Evolutionary conservation across 2,329 filamentous ascomycete genomes (phyloP), one percentile per base, ranked within the genome.

Genomic region (Xylariaceae sp.): DNA sequence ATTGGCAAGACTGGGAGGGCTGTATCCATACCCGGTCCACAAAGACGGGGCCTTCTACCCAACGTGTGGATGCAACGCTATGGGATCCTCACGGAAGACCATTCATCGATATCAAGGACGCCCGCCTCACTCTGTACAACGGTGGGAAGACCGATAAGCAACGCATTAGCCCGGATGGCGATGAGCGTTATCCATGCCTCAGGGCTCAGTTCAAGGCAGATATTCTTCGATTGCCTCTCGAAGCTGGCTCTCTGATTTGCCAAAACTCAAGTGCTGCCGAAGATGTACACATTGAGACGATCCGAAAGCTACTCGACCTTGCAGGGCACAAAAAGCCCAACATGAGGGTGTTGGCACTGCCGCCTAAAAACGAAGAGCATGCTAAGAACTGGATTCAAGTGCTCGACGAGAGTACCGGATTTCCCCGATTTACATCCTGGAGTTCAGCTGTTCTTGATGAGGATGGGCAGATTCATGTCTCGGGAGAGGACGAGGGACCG

Each of bases 281-380:
- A 6, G 21, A 24, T 24, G 21, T 7, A 24, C 6, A 11, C 21
- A 6, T 24, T 15, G 6, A 35, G 8, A n/a, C 16, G 5, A 13
- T 27, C 9, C 40, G 40, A 2, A 34, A 16, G 1, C 11, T 50
- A 1, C 11, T 50, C 0, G 46, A 48, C n/a, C 37, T 53, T 0
- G 32, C 21, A 2, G 47, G 43, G 1, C 48, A 52, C 28, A 51
- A 47, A 30, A 49, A 16, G 4, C 50, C 50, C 4, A 9, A 32
- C 0, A 48, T 53, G 38, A 32, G 38, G 4, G 48, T 52, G 0
- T 26, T 51, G 12, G 46, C 51, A 31, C 38, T 39, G 8, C 38
- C 37, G 8, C 27, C 15, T 1, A 32, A 28, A 4, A 19, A 14
- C 9, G 17, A 14, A 3, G 26, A 9, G 1, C 42, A 13, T 14